phyloP scores from a whole-genome alignment of 176 grass and related monocot genomes.

The Rhynchospora breviuscula region DNA sequence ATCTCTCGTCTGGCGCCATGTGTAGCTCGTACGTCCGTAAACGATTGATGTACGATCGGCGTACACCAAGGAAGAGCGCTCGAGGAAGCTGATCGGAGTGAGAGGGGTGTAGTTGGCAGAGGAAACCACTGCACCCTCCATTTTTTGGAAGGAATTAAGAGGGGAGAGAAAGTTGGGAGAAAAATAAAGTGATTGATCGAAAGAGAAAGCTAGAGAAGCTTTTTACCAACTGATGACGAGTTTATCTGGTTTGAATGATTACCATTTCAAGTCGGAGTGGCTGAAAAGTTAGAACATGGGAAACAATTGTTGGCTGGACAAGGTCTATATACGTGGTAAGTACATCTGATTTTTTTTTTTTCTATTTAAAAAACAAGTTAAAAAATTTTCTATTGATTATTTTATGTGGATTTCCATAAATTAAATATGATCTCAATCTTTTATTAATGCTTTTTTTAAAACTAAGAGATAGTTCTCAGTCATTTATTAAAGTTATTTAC shows the following conservation, averaged over 20 bases:
- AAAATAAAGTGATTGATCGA: background rate
- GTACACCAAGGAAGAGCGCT: conserved; percentile 70
- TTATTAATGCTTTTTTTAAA: no score
- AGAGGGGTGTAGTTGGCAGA: conserved; percentile 80
- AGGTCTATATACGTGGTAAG: background rate
- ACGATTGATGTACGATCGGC: conserved; percentile 34
- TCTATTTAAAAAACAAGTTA: no score
- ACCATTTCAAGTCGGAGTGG: background rate
- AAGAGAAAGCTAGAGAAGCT: background rate
- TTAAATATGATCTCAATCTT: no score
- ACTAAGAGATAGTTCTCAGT: no score
- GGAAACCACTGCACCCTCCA: conserved; percentile 65
- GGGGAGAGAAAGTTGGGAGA: background rate
- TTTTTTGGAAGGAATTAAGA: background rate
- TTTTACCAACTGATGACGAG: background rate
- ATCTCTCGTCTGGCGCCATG: conserved; percentile 54
- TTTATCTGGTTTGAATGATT: background rate
- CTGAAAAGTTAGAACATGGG: background rate
- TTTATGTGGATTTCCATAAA: no score
- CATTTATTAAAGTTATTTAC: no score
- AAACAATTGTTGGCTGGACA: background rate
- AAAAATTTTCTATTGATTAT: no score
- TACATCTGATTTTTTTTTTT: no score
- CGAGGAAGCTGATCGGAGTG: conserved; percentile 75
- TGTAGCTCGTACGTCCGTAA: conserved; percentile 15